Percentiles rank a stretch among this genome's conserved stretches.
Conservation (phyloP, 345 rosid species). For the Rhodomyrtus tomentosa region DNA sequence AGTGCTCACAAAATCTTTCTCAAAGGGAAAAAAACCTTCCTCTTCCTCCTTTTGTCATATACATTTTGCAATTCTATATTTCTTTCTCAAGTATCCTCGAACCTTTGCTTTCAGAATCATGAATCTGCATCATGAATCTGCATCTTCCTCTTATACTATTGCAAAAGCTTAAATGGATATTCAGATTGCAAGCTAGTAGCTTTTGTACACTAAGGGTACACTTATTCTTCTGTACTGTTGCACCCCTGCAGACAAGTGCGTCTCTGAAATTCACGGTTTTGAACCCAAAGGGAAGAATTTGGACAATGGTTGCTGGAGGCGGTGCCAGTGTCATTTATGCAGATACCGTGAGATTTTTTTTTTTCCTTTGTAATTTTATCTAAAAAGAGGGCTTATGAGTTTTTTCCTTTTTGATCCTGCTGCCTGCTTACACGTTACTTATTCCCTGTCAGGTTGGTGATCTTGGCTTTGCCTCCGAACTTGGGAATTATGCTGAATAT, state of each 20-base stretch:
- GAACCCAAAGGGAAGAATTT: conserved; percentile 87
- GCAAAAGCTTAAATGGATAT: neutral
- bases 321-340: conserved; percentile 99
- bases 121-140: neutral
- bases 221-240: neutral
- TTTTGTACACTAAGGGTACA: neutral
- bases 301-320: conserved; percentile 98
- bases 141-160: neutral
- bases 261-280: conserved; percentile 91
- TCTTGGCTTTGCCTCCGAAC: conserved; percentile 85
- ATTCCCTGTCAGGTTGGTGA: conserved; percentile 65
- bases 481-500: conserved; percentile 89
- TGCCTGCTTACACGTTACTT: neutral
- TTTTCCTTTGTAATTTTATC: neutral
- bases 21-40: neutral
- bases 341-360: conserved; percentile 49
- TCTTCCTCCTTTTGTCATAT: neutral
- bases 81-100: neutral
- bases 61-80: neutral
- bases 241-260: conserved; percentile 71
- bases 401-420: neutral
- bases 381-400: neutral
- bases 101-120: neutral
- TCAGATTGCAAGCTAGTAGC: neutral
- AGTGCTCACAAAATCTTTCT: neutral